These are phyloP conservation scores for Penstemon davidsonii DNA, from an alignment of 257 asterid genomes.

Conservation along the genomic window DNA sequence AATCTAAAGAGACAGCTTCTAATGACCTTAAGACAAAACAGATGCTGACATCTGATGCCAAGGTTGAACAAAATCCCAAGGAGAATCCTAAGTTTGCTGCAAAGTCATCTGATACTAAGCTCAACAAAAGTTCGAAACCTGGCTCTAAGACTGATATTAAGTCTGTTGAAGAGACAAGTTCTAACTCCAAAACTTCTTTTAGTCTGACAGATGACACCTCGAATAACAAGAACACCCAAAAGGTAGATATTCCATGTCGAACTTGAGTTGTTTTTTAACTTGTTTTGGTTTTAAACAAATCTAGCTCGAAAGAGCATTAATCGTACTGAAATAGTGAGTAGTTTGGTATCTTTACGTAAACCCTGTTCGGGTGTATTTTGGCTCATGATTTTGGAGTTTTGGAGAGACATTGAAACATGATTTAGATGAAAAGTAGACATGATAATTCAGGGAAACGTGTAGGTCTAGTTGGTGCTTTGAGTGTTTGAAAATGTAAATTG, in stretches of 20 bases:
- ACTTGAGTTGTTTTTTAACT: too few relatives aligned
- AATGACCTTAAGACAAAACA: slow-evolving; percentile 45
- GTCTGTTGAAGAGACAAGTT: slow-evolving; percentile 38
- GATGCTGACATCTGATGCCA: slow-evolving; percentile 38
- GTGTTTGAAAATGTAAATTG: too few relatives aligned
- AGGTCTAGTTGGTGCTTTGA: too few relatives aligned
- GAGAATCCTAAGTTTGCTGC: slow-evolving; percentile 40
- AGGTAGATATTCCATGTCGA: slow-evolving; percentile 29
- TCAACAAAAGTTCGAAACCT: slow-evolving; percentile 40
- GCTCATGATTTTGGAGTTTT: too few relatives aligned
- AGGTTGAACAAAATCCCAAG: slow-evolving; percentile 45
- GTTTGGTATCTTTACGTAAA: too few relatives aligned
- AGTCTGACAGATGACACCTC: slow-evolving; percentile 23
- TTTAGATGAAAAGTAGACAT: too few relatives aligned
- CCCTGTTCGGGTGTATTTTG: too few relatives aligned
- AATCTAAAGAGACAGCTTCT: slow-evolving; percentile 38
- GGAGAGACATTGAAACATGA: too few relatives aligned
- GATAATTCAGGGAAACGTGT: too few relatives aligned
- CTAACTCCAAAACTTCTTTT: slow-evolving; percentile 35
- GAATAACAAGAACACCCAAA: slow-evolving; percentile 41
- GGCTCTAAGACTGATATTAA: slow-evolving; percentile 38
- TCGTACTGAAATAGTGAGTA: too few relatives aligned
- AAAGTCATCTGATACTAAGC: slow-evolving; percentile 45
- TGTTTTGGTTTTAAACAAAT: too few relatives aligned
- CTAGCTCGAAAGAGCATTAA: too few relatives aligned